Percentiles rank a stretch among this genome's conserved stretches.
phyloP scores from a whole-genome alignment of 2,329 filamentous ascomycete species.

The Mycosphaerella arachidis region DNA sequence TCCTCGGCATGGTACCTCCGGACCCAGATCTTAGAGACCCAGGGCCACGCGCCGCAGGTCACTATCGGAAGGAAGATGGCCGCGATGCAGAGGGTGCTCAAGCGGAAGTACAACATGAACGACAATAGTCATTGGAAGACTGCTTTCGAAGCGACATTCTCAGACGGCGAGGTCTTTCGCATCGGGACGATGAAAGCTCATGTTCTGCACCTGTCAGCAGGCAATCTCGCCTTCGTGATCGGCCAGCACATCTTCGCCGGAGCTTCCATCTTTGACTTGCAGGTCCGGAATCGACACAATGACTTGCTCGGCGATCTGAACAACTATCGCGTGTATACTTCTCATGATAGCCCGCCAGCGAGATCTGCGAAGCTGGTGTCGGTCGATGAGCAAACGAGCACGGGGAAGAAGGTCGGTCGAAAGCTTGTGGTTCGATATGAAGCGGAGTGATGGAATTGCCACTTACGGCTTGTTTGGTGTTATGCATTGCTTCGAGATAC shows the following conservation, averaged over 20 bases:
- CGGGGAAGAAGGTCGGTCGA: not conserved
- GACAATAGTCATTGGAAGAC: slow-evolving; percentile 14
- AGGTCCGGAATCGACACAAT: slow-evolving; percentile 9
- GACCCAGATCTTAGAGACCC: slow-evolving; percentile 16
- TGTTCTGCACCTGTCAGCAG: slow-evolving; percentile 15
- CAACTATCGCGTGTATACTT: slow-evolving; percentile 17
- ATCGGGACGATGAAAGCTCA: slow-evolving; percentile 16
- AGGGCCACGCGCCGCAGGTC: slow-evolving; percentile 16
- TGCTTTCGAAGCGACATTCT: slow-evolving; percentile 12
- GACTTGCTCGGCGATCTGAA: slow-evolving; percentile 10
- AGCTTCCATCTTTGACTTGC: slow-evolving; percentile 12
- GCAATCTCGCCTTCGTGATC: slow-evolving; percentile 20
- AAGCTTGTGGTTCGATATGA: slow-evolving; percentile 3
- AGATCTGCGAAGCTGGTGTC: slow-evolving; percentile 16
- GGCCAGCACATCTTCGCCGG: slow-evolving; percentile 20
- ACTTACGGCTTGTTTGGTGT: not conserved
- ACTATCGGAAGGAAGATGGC: slow-evolving; percentile 14
- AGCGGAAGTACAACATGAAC: slow-evolving; percentile 21
- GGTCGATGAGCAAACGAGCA: slow-evolving; percentile 7
- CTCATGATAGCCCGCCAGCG: slow-evolving; percentile 14
- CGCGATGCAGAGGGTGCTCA: slow-evolving; percentile 20
- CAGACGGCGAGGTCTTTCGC: slow-evolving; percentile 18
- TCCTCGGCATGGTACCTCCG: slow-evolving; percentile 24
- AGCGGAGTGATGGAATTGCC: not conserved
- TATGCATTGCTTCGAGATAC: slow-evolving; percentile 4